Percentiles rank a stretch among this genome's conserved stretches.
phyloP scores from a whole-genome alignment of 2,329 filamentous ascomycete species.

The Diaporthe sp. region DNA sequence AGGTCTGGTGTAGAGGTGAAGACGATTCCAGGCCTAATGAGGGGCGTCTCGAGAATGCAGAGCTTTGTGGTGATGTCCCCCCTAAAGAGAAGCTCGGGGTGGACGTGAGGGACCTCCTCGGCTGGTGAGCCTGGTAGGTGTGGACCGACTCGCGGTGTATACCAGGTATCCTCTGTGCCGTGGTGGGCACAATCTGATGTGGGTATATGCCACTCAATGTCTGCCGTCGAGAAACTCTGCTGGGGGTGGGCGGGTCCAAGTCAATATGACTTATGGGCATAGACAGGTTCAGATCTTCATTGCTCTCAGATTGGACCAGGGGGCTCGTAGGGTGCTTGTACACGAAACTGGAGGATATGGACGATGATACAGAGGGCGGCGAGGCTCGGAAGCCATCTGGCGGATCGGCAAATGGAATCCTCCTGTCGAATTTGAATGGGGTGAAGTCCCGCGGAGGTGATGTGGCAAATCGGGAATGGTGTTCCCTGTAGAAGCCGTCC shows the following conservation, averaged over 20 bases:
- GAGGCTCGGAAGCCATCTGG: constrained; percentile 56
- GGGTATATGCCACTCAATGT: constrained; percentile 67
- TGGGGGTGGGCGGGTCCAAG: constrained; percentile 54
- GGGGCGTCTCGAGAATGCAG: constrained; percentile 69
- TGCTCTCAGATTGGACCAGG: constrained; percentile 88
- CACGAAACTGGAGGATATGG: constrained; percentile 82
- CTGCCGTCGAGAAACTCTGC: constrained; percentile 68
- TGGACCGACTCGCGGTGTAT: constrained; percentile 70
- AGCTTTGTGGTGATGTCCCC: constrained; percentile 62
- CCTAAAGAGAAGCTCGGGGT: constrained; percentile 59
- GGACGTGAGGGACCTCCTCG: constrained; percentile 79
- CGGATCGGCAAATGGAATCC: constrained; percentile 37
- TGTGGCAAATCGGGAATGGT: constrained; percentile 63
- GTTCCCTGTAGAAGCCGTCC: constrained; percentile 37
- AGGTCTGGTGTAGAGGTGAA: constrained; percentile 82
- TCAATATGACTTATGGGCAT: constrained; percentile 65
- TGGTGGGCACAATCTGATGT: constrained; percentile 35
- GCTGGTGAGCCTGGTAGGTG: constrained; percentile 83
- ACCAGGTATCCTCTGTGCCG: constrained; percentile 50
- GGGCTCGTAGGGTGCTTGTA: constrained; percentile 93
- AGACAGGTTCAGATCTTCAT: constrained; percentile 79
- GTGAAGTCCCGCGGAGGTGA: constrained; percentile 67
- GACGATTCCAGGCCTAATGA: constrained; percentile 82
- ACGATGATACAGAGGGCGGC: constrained; percentile 76
- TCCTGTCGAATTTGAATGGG: constrained; percentile 58